Conservation (phyloP, 805 yeast genomes). For the Blastobotrys americana region DNA sequence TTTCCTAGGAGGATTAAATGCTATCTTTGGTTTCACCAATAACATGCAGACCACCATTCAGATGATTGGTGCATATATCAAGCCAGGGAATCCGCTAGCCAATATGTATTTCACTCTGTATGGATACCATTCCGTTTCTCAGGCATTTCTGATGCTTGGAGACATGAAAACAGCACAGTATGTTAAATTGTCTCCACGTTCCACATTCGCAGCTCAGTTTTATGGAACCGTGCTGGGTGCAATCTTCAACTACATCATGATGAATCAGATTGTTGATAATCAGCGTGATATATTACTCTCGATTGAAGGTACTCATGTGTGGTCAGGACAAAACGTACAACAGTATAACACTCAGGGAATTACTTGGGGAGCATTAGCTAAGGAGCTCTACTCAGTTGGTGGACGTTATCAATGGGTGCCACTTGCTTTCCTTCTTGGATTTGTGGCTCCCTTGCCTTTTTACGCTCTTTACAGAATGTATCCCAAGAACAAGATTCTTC, state of each 20-base stretch:
- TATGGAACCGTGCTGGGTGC: slow-evolving; percentile 25
- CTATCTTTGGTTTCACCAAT: slow-evolving; percentile 44
- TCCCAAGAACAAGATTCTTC: slow-evolving; percentile 27
- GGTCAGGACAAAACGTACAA: slow-evolving; percentile 34
- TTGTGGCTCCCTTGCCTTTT: slow-evolving; percentile 28
- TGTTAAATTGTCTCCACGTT: slow-evolving; percentile 50
- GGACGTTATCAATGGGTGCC: slow-evolving; percentile 30
- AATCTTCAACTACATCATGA: slow-evolving; percentile 24
- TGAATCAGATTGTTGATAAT: slow-evolving; percentile 30
- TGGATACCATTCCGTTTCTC: slow-evolving; percentile 55
- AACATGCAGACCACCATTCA: slow-evolving; percentile 41
- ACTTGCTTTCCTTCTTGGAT: slow-evolving; percentile 26
- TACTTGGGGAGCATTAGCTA: slow-evolving; percentile 33
- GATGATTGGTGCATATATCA: slow-evolving; percentile 49
- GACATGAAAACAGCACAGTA: slow-evolving; percentile 51
- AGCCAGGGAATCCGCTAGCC: slow-evolving; percentile 51
- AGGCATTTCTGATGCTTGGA: slow-evolving; percentile 53
- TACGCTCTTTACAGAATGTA: slow-evolving; percentile 25
- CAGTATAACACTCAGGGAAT: slow-evolving; percentile 33
- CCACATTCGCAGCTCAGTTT: slow-evolving; percentile 45
- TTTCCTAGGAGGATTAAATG: slow-evolving; percentile 44
- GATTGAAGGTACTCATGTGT: slow-evolving; percentile 30
- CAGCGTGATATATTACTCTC: slow-evolving; percentile 25
- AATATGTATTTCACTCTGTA: slow-evolving; percentile 44
- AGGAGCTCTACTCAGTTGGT: slow-evolving; percentile 28